Base-by-base conservation (phyloP, 2,329 filamentous ascomycete species). In the Rhynchosporium graminicola region DNA sequence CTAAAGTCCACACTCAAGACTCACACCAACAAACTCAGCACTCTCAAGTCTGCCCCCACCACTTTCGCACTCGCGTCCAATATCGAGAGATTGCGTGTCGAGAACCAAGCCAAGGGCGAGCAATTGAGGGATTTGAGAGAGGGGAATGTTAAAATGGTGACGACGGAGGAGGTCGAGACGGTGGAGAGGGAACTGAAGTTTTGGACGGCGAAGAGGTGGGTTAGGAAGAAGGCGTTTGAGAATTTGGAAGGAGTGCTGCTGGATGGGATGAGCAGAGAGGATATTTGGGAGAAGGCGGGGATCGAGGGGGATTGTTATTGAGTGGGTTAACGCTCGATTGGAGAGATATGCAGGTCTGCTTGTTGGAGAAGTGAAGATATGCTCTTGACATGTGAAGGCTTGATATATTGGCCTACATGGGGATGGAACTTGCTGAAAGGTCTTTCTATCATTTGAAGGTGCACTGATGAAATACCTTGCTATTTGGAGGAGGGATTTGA, bases 1-100 rank as follows among this genome's bases (percentile, higher is more conserved):
- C 74, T 84, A 20, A 80, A 84, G 68, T 82, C 83, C 64, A 74
- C 76, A 9, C 76, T 82, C n/a, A 81, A 80, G 64, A 69, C 73
- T 28, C 74, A 79, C 3, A 76, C 84, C 46, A 74, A 77, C 5
- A 73, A 77, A 1, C 76, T 85, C 9, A 76, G 38, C 3, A 63
- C 61, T n/a, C 58, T 73, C 9, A 61, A 76, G 48, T 76, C 78
- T 10, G 78, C 78, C 10, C 78, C 85, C 15, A 80, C 83, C 15
- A 79, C 82, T 2, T 72, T 77, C 0, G 79, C 84, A 42, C 78
- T 88, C 20, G 75, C 78, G 8, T 64, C 74, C 15, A 71, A 72
- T 6, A 77, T 85, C 6, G 64, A 68, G 7, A 71, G 71, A 1
- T 74, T 87, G 4, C 77, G 80, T 63, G 63, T 68, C 2, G 79